Evolutionary conservation across 768 basidiomycete genomes (phyloP).

Genomic region (Mycena polygramma): DNA sequence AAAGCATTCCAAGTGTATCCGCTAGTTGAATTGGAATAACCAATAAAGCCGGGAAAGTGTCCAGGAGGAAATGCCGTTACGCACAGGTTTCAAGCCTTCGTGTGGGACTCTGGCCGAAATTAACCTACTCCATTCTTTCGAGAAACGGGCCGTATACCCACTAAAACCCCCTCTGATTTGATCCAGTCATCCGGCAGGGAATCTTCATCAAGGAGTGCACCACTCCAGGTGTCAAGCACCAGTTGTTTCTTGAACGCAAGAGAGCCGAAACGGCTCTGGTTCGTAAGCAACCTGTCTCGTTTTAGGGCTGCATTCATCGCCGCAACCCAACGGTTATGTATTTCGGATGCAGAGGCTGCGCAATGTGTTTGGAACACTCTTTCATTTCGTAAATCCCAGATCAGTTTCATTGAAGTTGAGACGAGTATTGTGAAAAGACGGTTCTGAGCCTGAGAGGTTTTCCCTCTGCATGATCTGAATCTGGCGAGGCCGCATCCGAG

Average conservation of each 20-base stretch:
- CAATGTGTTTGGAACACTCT: not conserved
- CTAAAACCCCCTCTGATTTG: conserved; percentile 33
- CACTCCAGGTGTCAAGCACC: conserved; percentile 33
- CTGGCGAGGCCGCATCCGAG: not conserved
- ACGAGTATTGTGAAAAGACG: conserved; percentile 14
- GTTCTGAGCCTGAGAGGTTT: not conserved
- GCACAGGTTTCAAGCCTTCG: conserved; percentile 15
- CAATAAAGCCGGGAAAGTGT: no score
- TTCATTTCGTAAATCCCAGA: conserved; percentile 22
- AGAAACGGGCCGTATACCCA: conserved; percentile 31
- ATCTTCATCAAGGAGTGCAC: conserved; percentile 24
- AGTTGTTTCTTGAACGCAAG: conserved; percentile 18
- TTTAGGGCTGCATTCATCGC: conserved; percentile 10
- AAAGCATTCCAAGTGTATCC: conserved; percentile 27
- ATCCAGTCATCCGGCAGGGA: conserved; percentile 30
- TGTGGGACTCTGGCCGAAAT: conserved; percentile 24
- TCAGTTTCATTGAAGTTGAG: conserved; percentile 13
- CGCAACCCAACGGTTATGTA: conserved; percentile 29
- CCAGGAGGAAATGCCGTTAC: conserved; percentile 22
- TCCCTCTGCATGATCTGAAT: not conserved
- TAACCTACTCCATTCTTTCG: conserved; percentile 22
- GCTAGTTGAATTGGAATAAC: conserved; percentile 6
- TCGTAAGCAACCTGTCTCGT: conserved; percentile 3
- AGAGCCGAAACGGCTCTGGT: not conserved
- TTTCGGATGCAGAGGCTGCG: conserved; percentile 1